phyloP scores from a whole-genome alignment of 495 filamentous ascomycete species.

The Penicillium paradoxum region DNA sequence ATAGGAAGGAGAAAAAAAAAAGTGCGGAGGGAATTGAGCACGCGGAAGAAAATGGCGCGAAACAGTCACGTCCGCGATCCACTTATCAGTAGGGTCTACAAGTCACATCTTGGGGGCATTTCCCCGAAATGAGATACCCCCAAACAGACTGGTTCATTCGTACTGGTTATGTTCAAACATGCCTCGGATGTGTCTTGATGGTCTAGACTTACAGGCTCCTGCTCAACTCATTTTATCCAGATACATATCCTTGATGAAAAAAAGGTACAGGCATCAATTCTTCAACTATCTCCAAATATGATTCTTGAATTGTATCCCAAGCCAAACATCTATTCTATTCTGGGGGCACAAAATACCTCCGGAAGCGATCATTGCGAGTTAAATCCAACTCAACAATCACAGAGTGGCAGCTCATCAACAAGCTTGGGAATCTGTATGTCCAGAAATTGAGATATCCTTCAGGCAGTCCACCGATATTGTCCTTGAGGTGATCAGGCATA shows the following conservation, averaged over 20 bases:
- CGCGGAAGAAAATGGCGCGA: conserved; percentile 2
- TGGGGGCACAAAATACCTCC: conserved; percentile 57
- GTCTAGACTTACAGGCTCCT: no score
- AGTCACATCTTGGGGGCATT: not conserved
- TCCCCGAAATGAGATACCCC: not conserved
- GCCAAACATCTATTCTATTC: conserved; percentile 21
- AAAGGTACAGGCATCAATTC: not conserved
- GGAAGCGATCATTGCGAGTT: conserved; percentile 66
- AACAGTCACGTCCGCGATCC: not conserved
- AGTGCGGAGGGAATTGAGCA: not conserved
- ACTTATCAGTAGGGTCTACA: not conserved
- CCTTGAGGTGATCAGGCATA: conserved; percentile 73
- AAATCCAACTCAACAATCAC: conserved; percentile 62
- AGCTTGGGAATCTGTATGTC: conserved; percentile 71
- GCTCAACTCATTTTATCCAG: no score
- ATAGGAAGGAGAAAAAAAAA: not conserved
- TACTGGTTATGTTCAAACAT: no score
- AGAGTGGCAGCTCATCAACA: conserved; percentile 76
- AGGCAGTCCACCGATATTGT: conserved; percentile 70
- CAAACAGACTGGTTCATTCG: no score
- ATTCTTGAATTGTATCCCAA: not conserved
- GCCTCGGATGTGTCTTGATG: no score
- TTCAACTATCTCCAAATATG: not conserved
- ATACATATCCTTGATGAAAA: no score
- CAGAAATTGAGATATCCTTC: conserved; percentile 87